Conservation (phyloP, 306 rosid species). For the Castanospermum australe region DNA sequence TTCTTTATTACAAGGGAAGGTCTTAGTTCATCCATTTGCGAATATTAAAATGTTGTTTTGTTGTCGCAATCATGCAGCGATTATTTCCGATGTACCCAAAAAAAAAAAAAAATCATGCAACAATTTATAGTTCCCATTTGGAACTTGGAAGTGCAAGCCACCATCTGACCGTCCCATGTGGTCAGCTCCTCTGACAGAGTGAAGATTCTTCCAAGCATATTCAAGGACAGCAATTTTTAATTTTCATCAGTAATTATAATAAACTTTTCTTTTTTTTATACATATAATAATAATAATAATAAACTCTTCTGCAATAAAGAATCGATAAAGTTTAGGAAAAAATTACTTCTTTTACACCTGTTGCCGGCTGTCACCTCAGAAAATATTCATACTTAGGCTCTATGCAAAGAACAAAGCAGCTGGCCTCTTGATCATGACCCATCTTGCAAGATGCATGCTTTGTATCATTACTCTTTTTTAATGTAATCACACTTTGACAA, state of each 20-base stretch:
- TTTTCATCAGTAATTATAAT: neutral
- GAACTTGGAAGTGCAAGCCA: neutral
- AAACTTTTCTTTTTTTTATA: neutral
- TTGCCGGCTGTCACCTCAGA: neutral
- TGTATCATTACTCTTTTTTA: neutral
- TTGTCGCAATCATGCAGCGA: neutral
- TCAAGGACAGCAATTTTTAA: neutral
- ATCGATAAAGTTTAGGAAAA: neutral
- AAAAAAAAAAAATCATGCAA: slow-evolving; percentile 7
- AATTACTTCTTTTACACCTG: neutral
- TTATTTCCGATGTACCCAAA: too few relatives aligned
- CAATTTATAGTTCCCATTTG: neutral
- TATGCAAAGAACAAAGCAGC: neutral
- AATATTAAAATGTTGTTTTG: neutral
- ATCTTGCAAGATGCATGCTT: neutral
- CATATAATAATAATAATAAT: neutral
- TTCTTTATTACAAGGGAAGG: neutral
- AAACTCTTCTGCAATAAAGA: neutral
- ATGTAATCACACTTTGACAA: neutral
- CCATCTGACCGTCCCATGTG: slow-evolving; percentile 23
- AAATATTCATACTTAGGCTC: neutral
- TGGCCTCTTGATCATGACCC: neutral
- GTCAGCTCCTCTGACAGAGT: neutral
- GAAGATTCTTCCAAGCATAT: slow-evolving; percentile 10
- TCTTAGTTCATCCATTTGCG: neutral